Evolutionary conservation across 2,329 filamentous ascomycete genomes (phyloP).

Genomic region (Thielaviopsis euricoi): DNA sequence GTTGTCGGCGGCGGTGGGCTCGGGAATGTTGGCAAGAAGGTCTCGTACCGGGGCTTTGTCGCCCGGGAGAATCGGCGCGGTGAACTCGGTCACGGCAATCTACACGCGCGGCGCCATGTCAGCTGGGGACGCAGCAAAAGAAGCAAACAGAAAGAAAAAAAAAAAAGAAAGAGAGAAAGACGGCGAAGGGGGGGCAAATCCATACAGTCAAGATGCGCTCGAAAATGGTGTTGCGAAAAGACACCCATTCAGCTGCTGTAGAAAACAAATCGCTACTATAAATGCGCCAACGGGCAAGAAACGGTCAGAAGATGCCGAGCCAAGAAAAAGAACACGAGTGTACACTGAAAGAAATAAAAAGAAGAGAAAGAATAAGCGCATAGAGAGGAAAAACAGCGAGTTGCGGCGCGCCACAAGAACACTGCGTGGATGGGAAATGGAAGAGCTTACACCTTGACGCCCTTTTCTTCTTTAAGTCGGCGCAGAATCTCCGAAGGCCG

Average conservation of each 20-base stretch:
- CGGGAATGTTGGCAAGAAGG: not conserved
- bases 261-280: slow-evolving; percentile 2
- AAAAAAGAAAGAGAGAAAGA: not conserved
- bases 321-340: too few species aligned
- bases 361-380: too few species aligned
- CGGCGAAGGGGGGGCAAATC: too few species aligned
- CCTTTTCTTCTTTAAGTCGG: not conserved
- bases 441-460: not conserved
- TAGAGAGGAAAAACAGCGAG: too few species aligned
- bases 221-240: slow-evolving; percentile 9
- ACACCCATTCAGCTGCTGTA: not conserved
- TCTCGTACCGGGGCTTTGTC: slow-evolving; percentile 6
- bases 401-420: too few species aligned
- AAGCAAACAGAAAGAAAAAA: not conserved
- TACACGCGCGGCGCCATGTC: too few species aligned
- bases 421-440: too few species aligned
- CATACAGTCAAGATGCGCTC: slow-evolving; percentile 8
- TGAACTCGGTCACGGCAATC: slow-evolving; percentile 6
- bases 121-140: not conserved
- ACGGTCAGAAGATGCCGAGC: not conserved
- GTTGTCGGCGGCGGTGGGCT: slow-evolving; percentile 18
- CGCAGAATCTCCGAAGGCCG: not conserved
- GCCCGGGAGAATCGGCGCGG: slow-evolving; percentile 4
- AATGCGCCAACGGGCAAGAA: not conserved
- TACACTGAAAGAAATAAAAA: too few species aligned